Conservation (phyloP, 805 yeast genomes). For the Yamadazyma paraphyllophila region DNA sequence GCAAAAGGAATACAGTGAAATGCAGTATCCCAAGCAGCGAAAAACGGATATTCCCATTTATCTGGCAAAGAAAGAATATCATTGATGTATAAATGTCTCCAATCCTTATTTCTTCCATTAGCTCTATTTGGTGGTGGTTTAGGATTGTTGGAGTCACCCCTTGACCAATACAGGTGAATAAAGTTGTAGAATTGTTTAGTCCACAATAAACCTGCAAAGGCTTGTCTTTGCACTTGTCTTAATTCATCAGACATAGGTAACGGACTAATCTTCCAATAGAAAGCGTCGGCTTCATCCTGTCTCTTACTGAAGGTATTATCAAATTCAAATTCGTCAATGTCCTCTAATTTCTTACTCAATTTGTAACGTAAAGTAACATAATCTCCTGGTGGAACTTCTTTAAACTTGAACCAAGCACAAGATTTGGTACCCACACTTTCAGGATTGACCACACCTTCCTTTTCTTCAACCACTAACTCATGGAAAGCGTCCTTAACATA, state of each 20-base stretch:
- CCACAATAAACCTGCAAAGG: constrained; percentile 93
- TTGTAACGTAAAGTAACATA: constrained; percentile 82
- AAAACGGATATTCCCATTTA: constrained; percentile 94
- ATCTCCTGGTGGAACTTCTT: constrained; percentile 80
- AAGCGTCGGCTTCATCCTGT: constrained; percentile 87
- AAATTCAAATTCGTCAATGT: constrained; percentile 69
- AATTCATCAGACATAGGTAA: constrained; percentile 77
- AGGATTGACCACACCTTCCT: constrained; percentile 65
- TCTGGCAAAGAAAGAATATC: constrained; percentile 89
- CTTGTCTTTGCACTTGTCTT: constrained; percentile 85
- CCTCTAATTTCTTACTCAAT: constrained; percentile 46
- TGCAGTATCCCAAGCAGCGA: constrained; percentile 96
- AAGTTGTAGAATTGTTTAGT: constrained; percentile 88
- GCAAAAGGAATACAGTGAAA: constrained; percentile 93
- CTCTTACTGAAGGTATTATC: constrained; percentile 69
- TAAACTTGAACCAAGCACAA: constrained; percentile 80
- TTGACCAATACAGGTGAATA: constrained; percentile 80
- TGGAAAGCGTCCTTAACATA: constrained; percentile 91
- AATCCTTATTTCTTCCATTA: constrained; percentile 80
- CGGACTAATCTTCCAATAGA: constrained; percentile 86
- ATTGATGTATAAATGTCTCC: constrained; percentile 87
- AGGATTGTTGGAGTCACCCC: constrained; percentile 76
- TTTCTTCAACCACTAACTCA: constrained; percentile 67
- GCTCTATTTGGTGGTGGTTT: constrained; percentile 81
- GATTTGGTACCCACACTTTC: constrained; percentile 74